A percentile compares a stretch with the other conserved stretches of the same genome.
Conservation (phyloP, 2,329 filamentous ascomycete genomes). For the Colletotrichum sp. region DNA sequence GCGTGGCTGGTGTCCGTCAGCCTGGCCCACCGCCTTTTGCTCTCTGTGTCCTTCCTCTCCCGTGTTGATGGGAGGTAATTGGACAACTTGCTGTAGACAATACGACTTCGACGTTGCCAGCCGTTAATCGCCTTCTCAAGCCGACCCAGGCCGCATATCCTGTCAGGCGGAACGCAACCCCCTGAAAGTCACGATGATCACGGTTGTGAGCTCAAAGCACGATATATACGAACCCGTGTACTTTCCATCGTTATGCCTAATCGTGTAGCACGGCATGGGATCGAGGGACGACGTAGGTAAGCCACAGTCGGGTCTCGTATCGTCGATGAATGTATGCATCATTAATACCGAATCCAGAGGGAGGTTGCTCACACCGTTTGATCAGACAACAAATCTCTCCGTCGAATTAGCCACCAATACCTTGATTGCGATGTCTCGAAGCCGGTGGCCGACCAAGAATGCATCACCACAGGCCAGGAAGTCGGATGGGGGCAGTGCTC, state of each 20-base stretch:
- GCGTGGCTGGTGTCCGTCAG: not conserved
- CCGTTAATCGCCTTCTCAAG: not conserved
- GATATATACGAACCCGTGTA: not conserved
- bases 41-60: not conserved
- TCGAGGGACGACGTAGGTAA: not conserved
- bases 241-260: not conserved
- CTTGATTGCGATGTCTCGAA: not conserved
- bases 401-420: not conserved
- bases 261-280: not conserved
- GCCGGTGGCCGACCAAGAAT: not conserved
- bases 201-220: not conserved
- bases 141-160: not conserved
- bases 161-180: not conserved
- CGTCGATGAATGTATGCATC: not conserved
- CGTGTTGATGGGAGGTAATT: not conserved
- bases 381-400: not conserved
- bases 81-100: not conserved
- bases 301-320: not conserved
- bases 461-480: not conserved
- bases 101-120: not conserved
- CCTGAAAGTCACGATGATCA: not conserved
- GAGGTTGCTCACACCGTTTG: not conserved
- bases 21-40: conserved; percentile 1
- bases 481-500: not conserved
- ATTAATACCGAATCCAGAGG: not conserved